phyloP scores from a whole-genome alignment of 2,329 filamentous ascomycete species.

The Alternaria angustiovoidea region DNA sequence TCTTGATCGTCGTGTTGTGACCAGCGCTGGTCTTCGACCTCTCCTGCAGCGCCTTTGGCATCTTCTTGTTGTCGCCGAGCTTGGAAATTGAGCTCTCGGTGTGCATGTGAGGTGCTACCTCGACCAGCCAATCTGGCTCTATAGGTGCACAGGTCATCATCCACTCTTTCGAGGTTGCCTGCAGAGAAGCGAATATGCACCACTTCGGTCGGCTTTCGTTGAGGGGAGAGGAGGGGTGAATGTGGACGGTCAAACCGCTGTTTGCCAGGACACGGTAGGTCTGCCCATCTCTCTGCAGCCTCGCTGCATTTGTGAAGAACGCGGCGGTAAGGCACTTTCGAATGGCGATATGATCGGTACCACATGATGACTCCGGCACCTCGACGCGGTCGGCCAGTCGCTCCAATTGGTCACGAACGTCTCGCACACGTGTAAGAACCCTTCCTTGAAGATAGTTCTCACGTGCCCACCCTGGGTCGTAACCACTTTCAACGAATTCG shows the following conservation, averaged over 20 bases:
- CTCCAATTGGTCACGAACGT: slow-evolving; percentile 86
- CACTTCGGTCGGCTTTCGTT: not conserved
- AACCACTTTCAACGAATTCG: slow-evolving; percentile 93
- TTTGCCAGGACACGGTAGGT: not conserved
- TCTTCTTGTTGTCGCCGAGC: slow-evolving; percentile 13
- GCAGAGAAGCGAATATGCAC: too few species aligned
- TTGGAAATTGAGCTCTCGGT: slow-evolving; percentile 48
- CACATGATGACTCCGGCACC: slow-evolving; percentile 57
- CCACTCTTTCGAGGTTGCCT: slow-evolving; percentile 81
- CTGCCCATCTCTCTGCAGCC: not conserved
- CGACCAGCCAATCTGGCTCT: slow-evolving; percentile 82
- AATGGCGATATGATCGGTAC: not conserved
- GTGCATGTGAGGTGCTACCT: slow-evolving; percentile 93
- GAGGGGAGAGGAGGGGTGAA: not conserved
- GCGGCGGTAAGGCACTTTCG: not conserved
- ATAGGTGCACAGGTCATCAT: slow-evolving; percentile 89
- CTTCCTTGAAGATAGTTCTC: slow-evolving; percentile 90
- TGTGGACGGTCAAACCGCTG: not conserved
- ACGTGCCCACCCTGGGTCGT: slow-evolving; percentile 82
- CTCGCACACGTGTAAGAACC: slow-evolving; percentile 79
- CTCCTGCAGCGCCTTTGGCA: slow-evolving; percentile 42
- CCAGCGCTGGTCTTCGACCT: not conserved
- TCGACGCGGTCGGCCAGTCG: slow-evolving; percentile 64
- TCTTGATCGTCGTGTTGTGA: not conserved
- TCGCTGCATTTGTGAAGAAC: not conserved